phyloP scores from a whole-genome alignment of 1,284 basidiomycete species.

The Rhodofomes roseus region DNA sequence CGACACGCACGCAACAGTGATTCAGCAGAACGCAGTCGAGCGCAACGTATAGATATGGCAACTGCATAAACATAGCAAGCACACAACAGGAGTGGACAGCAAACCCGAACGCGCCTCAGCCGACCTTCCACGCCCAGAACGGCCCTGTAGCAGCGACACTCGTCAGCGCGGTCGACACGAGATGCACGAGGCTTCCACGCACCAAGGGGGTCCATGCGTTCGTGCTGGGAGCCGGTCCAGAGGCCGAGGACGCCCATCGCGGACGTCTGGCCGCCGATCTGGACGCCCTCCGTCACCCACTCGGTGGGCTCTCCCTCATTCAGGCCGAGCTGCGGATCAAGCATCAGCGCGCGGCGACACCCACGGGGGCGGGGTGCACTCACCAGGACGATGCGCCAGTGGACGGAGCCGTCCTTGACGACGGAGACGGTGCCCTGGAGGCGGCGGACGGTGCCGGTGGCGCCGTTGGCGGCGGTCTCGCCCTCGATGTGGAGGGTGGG shows the following conservation, averaged over 20 bases:
- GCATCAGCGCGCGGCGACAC: neutral
- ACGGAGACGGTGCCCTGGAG: conserved; percentile 47
- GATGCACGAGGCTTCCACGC: too few relatives aligned
- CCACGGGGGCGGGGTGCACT: conserved; percentile 10
- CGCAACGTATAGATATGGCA: neutral
- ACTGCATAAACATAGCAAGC: neutral
- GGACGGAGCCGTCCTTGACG: conserved; percentile 47
- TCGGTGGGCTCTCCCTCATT: conserved; percentile 15
- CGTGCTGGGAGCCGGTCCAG: conserved; percentile 57
- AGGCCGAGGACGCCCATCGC: conserved; percentile 49
- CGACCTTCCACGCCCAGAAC: conserved; percentile 23
- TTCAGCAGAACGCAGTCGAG: too few relatives aligned
- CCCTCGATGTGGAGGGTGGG: conserved; percentile 52
- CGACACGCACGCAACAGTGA: too few relatives aligned
- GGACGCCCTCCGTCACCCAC: conserved; percentile 56
- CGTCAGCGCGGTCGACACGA: neutral
- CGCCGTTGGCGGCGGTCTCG: conserved; percentile 33
- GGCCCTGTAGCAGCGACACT: conserved; percentile 10
- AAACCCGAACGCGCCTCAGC: conserved; percentile 1
- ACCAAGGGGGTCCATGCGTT: conserved; percentile 47
- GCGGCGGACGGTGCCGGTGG: conserved; percentile 21
- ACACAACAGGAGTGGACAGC: neutral
- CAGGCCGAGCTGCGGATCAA: neutral
- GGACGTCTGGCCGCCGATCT: conserved; percentile 51
- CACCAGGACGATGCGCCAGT: conserved; percentile 47